Conservation (phyloP, 2,329 filamentous ascomycete genomes). For the Verticillium albo-atrum region DNA sequence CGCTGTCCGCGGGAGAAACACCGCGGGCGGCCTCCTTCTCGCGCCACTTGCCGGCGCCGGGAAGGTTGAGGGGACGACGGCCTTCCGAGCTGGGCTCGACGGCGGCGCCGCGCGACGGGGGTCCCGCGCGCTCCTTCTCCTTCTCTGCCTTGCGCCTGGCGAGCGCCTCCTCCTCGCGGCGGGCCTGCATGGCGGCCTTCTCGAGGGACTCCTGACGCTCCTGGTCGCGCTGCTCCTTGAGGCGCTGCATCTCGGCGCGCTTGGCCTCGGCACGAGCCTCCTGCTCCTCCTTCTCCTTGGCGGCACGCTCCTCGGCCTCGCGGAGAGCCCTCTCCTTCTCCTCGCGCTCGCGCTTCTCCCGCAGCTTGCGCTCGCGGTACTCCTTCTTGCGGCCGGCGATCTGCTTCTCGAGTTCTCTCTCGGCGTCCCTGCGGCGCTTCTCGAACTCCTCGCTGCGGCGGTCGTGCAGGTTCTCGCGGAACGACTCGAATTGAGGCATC, state of each 20-base stretch:
- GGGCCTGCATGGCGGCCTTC: slow-evolving; percentile 65
- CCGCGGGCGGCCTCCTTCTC: slow-evolving; percentile 29
- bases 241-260: slow-evolving; percentile 62
- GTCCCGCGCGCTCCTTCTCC: slow-evolving; percentile 37
- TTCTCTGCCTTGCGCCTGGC: slow-evolving; percentile 67
- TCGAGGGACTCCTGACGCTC: slow-evolving; percentile 65
- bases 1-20: slow-evolving; percentile 24
- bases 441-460: slow-evolving; percentile 94
- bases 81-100: slow-evolving; percentile 17
- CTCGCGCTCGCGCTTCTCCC: slow-evolving; percentile 80
- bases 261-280: slow-evolving; percentile 74
- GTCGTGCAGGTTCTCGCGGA: slow-evolving; percentile 77
- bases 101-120: slow-evolving; percentile 34
- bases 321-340: slow-evolving; percentile 72
- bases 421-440: slow-evolving; percentile 84
- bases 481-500: slow-evolving; percentile 77
- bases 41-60: slow-evolving; percentile 37
- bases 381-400: slow-evolving; percentile 86
- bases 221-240: slow-evolving; percentile 61
- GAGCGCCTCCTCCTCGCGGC: slow-evolving; percentile 85
- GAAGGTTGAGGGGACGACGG: slow-evolving; percentile 19
- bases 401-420: slow-evolving; percentile 89
- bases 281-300: slow-evolving; percentile 82
- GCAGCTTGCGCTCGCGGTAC: slow-evolving; percentile 73
- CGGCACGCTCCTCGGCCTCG: slow-evolving; percentile 82